Evolutionary conservation across 768 basidiomycete species (phyloP).

Genomic region (Paxillus ammoniavirescens): DNA sequence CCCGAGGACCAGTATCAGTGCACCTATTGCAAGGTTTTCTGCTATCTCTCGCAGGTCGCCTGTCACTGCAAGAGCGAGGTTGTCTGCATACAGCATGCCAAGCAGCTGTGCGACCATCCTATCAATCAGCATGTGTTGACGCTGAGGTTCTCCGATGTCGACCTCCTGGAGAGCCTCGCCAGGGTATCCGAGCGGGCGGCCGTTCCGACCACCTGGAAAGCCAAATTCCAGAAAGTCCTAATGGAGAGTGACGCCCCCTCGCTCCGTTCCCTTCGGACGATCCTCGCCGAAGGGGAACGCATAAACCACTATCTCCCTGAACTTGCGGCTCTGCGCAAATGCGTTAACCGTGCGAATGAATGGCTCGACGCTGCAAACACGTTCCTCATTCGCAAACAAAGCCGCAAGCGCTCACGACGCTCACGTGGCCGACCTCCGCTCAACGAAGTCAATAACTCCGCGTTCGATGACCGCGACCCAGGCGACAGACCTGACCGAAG

Average conservation of each 20-base stretch:
- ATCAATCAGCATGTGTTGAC: constrained; percentile 61
- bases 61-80: constrained; percentile 78
- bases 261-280: constrained; percentile 73
- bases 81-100: constrained; percentile 82
- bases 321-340: constrained; percentile 67
- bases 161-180: constrained; percentile 63
- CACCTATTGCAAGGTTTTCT: constrained; percentile 87
- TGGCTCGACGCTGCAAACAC: constrained; percentile 87
- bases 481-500: constrained; percentile 70
- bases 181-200: constrained; percentile 71
- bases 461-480: constrained; percentile 44
- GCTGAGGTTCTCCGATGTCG: constrained; percentile 78
- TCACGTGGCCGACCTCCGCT: constrained; percentile 53
- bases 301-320: constrained; percentile 76
- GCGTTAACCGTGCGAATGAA: constrained; percentile 77
- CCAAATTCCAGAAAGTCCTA: constrained; percentile 65
- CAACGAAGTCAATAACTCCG: constrained; percentile 38
- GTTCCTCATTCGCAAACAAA: constrained; percentile 77
- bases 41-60: constrained; percentile 90
- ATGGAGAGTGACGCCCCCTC: constrained; percentile 68
- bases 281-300: constrained; percentile 88
- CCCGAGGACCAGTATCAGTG: constrained; percentile 97
- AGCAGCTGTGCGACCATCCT: constrained; percentile 69
- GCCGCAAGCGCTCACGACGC: constrained; percentile 70
- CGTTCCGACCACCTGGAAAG: constrained; percentile 73